phyloP scores from a whole-genome alignment of 176 grass and related monocot species.

The Zoysia pacifica region DNA sequence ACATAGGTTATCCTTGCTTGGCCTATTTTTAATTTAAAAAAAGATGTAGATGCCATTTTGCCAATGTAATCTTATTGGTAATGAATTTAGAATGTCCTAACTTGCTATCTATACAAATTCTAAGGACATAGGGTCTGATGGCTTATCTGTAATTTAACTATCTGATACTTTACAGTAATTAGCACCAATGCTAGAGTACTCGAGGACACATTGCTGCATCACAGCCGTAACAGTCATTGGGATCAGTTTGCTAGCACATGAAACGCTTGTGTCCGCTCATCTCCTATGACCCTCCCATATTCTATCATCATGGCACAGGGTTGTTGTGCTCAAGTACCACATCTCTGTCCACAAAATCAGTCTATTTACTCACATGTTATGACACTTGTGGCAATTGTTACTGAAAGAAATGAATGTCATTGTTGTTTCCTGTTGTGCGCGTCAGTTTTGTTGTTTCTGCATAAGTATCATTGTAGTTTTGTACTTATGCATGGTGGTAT shows the following conservation, averaged over 20 bases:
- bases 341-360: background rate
- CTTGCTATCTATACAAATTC: no score
- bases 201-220: background rate
- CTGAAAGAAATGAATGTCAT: constrained; percentile 10
- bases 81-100: no score
- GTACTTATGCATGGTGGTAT: constrained; percentile 21
- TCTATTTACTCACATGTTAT: background rate
- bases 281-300: background rate
- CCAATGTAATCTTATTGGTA: background rate
- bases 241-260: background rate
- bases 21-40: no score
- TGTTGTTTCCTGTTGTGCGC: background rate
- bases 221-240: background rate
- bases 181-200: background rate
- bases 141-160: background rate
- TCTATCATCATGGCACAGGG: background rate
- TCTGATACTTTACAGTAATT: background rate
- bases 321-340: constrained; percentile 6
- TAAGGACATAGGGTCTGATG: background rate
- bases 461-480: constrained; percentile 20
- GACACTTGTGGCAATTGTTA: constrained; percentile 1
- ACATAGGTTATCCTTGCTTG: no score
- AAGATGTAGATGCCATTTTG: background rate
- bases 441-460: constrained; percentile 1
- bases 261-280: background rate